These are phyloP conservation scores for Pestalotiopsis sp. DNA, from an alignment of 2,329 filamentous ascomycete species.

Conservation along the genomic window DNA sequence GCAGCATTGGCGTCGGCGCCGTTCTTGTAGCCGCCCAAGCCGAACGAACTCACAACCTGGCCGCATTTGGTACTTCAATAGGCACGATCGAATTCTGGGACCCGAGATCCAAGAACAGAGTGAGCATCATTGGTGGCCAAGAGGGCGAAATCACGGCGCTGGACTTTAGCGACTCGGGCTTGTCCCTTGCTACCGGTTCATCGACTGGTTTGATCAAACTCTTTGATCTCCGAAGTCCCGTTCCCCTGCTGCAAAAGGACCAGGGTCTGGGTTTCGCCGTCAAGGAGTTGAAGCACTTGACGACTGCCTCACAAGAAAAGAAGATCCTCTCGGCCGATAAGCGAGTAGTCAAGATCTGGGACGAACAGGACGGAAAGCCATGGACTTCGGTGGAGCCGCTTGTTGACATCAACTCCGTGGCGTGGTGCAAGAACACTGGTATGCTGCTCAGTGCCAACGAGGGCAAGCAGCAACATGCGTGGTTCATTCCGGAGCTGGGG, in stretches of 20 bases:
- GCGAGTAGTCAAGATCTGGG: slow-evolving; percentile 96
- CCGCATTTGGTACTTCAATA: slow-evolving; percentile 90
- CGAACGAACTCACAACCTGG: slow-evolving; percentile 84
- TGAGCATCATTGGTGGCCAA: slow-evolving; percentile 73
- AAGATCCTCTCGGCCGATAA: slow-evolving; percentile 94
- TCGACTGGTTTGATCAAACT: slow-evolving; percentile 86
- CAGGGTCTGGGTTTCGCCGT: slow-evolving; percentile 95
- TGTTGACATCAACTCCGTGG: slow-evolving; percentile 93
- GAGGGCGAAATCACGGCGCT: slow-evolving; percentile 82
- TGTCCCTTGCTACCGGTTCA: slow-evolving; percentile 86
- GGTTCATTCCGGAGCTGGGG: slow-evolving; percentile 92
- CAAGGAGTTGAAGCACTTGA: slow-evolving; percentile 77
- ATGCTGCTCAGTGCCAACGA: slow-evolving; percentile 98
- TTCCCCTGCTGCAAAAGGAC: slow-evolving; percentile 86
- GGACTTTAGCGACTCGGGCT: slow-evolving; percentile 80
- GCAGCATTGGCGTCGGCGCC: slow-evolving; percentile 80
- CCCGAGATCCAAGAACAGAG: slow-evolving; percentile 77
- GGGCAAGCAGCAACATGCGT: slow-evolving; percentile 87
- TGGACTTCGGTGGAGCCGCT: slow-evolving; percentile 97
- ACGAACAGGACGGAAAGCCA: slow-evolving; percentile 76
- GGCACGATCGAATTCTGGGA: slow-evolving; percentile 99
- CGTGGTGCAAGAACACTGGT: slow-evolving; percentile 87
- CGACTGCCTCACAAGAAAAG: slow-evolving; percentile 73
- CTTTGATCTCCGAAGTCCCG: slow-evolving; percentile 88
- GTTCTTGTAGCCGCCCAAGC: slow-evolving; percentile 89